phyloP scores from a whole-genome alignment of 495 filamentous ascomycete species.

The Pyronema domesticum region DNA sequence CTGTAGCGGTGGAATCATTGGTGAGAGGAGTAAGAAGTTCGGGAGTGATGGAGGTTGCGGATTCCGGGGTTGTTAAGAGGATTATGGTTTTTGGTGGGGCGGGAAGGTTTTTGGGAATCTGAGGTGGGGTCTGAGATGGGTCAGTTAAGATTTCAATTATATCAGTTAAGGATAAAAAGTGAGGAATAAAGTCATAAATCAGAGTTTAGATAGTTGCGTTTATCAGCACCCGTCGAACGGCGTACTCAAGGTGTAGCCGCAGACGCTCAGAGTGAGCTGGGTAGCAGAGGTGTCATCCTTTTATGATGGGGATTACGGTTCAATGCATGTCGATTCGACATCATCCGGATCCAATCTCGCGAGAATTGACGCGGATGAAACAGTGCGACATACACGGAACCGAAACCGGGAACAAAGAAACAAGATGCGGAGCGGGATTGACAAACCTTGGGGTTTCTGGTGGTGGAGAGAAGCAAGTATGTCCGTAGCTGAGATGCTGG shows the following conservation, averaged over 20 bases:
- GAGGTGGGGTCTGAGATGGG: neutral
- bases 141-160: too few relatives aligned
- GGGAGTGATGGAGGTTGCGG: conserved; percentile 9
- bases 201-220: conserved; percentile 17
- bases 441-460: conserved; percentile 2
- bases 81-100: conserved; percentile 21
- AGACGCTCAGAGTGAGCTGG: conserved; percentile 22
- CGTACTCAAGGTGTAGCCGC: conserved; percentile 13
- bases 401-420: neutral
- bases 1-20: conserved; percentile 8
- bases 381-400: neutral
- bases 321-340: neutral
- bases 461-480: neutral
- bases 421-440: neutral
- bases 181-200: conserved; percentile 17
- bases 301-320: conserved; percentile 2
- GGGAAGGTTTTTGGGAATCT: conserved; percentile 15
- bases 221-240: conserved; percentile 16
- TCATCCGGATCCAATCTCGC: neutral
- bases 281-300: conserved; percentile 17
- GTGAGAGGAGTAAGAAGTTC: conserved; percentile 7
- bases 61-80: conserved; percentile 20
- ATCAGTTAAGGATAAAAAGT: neutral
- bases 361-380: neutral
- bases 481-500: neutral